Evolutionary conservation across 495 filamentous ascomycete species (phyloP).

Genomic region (Aspergillus incahuasiensis): DNA sequence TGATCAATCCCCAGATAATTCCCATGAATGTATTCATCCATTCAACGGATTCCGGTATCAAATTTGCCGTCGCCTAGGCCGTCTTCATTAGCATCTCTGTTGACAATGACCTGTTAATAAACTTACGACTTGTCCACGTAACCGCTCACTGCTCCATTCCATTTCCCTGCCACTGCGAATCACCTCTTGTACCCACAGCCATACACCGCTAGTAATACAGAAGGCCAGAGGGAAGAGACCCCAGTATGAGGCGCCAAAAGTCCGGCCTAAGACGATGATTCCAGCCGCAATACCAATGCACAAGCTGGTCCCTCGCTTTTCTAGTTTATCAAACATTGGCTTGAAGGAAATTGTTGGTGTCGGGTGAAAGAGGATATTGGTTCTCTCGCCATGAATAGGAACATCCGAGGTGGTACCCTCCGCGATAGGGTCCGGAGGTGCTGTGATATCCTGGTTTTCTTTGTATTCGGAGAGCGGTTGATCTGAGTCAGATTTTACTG

Average conservation of each 20-base stretch:
- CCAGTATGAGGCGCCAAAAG: slow-evolving; percentile 71
- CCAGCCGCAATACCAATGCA: slow-evolving; percentile 63
- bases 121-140: slow-evolving; percentile 72
- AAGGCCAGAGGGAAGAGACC: slow-evolving; percentile 67
- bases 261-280: slow-evolving; percentile 71
- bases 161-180: slow-evolving; percentile 72
- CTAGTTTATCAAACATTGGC: slow-evolving; percentile 74
- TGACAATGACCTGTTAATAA: not conserved
- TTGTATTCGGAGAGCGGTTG: slow-evolving; percentile 72
- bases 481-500: slow-evolving; percentile 56
- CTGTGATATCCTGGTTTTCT: slow-evolving; percentile 79
- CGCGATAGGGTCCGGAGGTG: slow-evolving; percentile 81
- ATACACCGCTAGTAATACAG: slow-evolving; percentile 70
- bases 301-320: slow-evolving; percentile 63
- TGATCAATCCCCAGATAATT: slow-evolving; percentile 81
- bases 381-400: slow-evolving; percentile 92
- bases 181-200: slow-evolving; percentile 83
- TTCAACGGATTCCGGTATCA: slow-evolving; percentile 89
- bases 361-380: slow-evolving; percentile 92
- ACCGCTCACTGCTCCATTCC: slow-evolving; percentile 86
- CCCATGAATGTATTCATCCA: slow-evolving; percentile 89
- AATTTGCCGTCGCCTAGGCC: slow-evolving; percentile 63
- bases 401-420: slow-evolving; percentile 82
- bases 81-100: slow-evolving; percentile 13
- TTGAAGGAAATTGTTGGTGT: slow-evolving; percentile 83